Evolutionary conservation across 345 rosid genomes (phyloP).

Genomic region (Hirschfeldia incana): DNA sequence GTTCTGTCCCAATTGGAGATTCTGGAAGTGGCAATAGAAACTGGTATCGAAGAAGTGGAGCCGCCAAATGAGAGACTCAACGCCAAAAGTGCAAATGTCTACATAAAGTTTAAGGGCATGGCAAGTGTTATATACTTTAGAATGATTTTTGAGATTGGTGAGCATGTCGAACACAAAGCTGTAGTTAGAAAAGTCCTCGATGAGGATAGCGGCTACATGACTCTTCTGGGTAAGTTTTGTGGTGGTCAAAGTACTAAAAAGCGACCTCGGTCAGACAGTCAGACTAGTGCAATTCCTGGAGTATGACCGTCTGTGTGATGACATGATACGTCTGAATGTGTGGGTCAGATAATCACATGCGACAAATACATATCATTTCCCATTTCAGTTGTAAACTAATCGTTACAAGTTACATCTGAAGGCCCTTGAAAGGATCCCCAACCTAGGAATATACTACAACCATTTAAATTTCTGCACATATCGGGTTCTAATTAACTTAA

Average conservation of each 20-base stretch:
- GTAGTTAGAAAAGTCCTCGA: not conserved
- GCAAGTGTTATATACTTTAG: not conserved
- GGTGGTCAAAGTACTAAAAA: not conserved
- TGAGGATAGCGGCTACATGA: not conserved
- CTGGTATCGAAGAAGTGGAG: not conserved
- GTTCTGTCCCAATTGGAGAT: not conserved
- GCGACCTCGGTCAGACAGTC: not conserved
- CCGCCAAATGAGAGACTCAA: not conserved
- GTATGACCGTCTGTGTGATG: not conserved
- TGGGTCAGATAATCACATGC: not conserved
- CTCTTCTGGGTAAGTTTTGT: not conserved
- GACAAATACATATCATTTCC: not conserved
- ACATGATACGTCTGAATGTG: not conserved
- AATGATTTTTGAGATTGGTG: not conserved
- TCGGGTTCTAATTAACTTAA: no score
- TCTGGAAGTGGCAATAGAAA: slow-evolving; percentile 4
- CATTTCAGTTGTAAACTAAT: not conserved
- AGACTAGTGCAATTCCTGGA: not conserved
- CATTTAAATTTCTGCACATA: no score
- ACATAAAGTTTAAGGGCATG: not conserved
- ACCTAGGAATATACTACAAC: not conserved
- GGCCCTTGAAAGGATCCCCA: not conserved
- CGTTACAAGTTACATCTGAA: not conserved
- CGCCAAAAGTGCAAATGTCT: not conserved
- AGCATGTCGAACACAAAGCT: not conserved